Percentiles rank a stretch among this genome's conserved stretches.
Conservation (phyloP, 2,329 filamentous ascomycete genomes). For the Aspergillus fructus region DNA sequence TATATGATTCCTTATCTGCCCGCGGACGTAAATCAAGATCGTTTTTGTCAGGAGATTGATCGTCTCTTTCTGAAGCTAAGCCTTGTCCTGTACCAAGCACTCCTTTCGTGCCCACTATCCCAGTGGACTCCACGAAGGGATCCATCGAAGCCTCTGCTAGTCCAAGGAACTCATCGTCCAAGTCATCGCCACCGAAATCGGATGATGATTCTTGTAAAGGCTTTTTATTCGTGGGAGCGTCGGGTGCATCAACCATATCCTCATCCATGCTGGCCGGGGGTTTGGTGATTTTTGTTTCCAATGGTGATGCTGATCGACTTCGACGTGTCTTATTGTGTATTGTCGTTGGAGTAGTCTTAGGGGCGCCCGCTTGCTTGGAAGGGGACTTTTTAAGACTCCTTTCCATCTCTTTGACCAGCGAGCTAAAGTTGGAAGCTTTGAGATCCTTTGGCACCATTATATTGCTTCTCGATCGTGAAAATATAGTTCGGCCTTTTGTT, state of each 20-base stretch:
- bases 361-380: conserved; percentile 31
- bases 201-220: conserved; percentile 33
- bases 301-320: conserved; percentile 34
- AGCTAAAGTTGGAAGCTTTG: conserved; percentile 50
- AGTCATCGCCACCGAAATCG: conserved; percentile 50
- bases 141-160: conserved; percentile 35
- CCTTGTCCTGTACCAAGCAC: neutral
- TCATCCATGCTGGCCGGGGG: neutral
- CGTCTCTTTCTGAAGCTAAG: neutral
- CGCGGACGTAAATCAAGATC: neutral
- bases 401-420: conserved; percentile 66
- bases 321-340: conserved; percentile 30
- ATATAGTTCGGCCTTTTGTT: conserved; percentile 42
- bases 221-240: conserved; percentile 1
- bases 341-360: conserved; percentile 47
- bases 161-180: conserved; percentile 47
- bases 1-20: neutral
- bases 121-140: conserved; percentile 25
- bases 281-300: conserved; percentile 12
- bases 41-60: neutral
- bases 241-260: neutral
- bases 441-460: conserved; percentile 38
- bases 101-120: neutral
- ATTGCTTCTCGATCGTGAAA: conserved; percentile 42
- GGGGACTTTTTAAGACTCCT: conserved; percentile 44